Evolutionary conservation across 257 asterid species (phyloP).

Genomic region (Catharanthus roseus): DNA sequence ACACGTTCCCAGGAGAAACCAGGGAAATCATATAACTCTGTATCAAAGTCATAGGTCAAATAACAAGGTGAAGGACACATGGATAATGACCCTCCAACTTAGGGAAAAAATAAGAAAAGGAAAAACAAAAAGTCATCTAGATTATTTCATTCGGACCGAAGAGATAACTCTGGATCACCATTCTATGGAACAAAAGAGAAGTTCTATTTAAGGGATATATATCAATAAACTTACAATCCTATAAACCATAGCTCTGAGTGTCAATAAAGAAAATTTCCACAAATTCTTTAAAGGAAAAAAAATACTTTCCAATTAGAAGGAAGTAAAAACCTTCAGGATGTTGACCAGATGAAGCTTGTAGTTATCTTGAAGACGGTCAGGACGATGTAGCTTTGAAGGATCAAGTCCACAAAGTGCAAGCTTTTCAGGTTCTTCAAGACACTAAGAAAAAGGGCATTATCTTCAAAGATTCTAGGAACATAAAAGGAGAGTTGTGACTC

Average conservation of each 20-base stretch:
- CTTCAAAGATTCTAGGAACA: not conserved
- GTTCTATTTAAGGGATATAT: not conserved
- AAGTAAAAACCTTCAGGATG: constrained; percentile 53
- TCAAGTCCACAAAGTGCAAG: constrained; percentile 80
- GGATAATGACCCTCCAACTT: not conserved
- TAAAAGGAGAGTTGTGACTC: too few relatives aligned
- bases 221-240: not conserved
- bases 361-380: constrained; percentile 81
- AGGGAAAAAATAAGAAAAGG: not conserved
- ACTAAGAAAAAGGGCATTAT: constrained; percentile 26
- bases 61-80: not conserved
- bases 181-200: not conserved
- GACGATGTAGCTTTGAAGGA: constrained; percentile 56
- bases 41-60: not conserved
- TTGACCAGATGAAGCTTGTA: constrained; percentile 63
- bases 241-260: not conserved
- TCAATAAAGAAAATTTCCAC: not conserved
- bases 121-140: not conserved
- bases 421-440: constrained; percentile 77
- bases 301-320: not conserved
- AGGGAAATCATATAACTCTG: not conserved
- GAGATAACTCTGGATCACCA: not conserved
- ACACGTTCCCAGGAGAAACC: not conserved
- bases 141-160: not conserved
- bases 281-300: not conserved